Base-by-base conservation (phyloP, 2,329 filamentous ascomycete species). In the Macrophomina tecta region DNA sequence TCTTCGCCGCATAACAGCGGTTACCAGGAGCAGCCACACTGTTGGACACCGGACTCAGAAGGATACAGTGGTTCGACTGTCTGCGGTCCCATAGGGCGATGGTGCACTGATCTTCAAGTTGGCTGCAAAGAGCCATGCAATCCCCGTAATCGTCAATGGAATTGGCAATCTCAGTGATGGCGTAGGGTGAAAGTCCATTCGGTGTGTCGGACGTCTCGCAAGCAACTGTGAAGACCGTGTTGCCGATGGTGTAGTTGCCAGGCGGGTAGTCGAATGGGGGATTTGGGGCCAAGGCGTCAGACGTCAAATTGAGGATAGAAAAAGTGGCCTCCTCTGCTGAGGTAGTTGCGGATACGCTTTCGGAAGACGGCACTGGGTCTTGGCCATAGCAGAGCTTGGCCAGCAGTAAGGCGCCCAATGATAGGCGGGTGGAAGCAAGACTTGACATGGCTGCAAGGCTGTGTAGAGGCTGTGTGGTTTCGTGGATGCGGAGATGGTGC, bases 1-100 rank as follows among this genome's bases (percentile, higher is more conserved):
- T 53, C 30, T 34, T 61, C 8, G 40, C 16, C 1, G 40, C 56
- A 30, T 61, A 61, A 42, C 56, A 61, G 9, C 56, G 56, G 3
- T 38, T 30, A 16, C 16, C 5, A 6, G 40, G 28, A n/a, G 9
- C 6, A 12, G 8, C 30, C 5, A 3, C 16, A 1, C 16, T 5
- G 16, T 23, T 18, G 14, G 30, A 2, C 2, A 34, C n/a, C 8
- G 56, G 30, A 14, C 14, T 34, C 8, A 61, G 28, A 11, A 61
- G 28, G 7, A 23, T 7, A 42, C 56, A 61, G 2, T 42, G 40
- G 12, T 16, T 23, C 23, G 23, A 2, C 0, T 9, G 7, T 5
- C 12, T 9, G 7, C 12, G 5, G 18, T 63, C 46, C 48, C 48
- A 49, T 16, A 51, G 18, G 30, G 48, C 60, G 6, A 40, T 9